phyloP scores from a whole-genome alignment of 768 basidiomycete species.

The Mycena maculata region DNA sequence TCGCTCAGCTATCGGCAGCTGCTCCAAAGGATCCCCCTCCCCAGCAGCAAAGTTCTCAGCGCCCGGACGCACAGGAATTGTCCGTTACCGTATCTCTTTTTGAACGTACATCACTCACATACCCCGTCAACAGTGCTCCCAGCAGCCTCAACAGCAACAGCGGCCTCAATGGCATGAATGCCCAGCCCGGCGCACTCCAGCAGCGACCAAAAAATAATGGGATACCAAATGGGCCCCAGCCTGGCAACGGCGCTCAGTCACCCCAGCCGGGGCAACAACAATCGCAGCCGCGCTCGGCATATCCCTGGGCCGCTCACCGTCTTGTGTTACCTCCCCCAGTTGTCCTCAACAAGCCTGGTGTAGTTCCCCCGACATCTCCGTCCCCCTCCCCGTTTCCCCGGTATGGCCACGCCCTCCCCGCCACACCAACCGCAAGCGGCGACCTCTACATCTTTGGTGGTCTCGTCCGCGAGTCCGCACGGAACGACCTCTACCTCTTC shows the following conservation, averaged over 20 bases:
- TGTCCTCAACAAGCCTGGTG: slow-evolving; percentile 70
- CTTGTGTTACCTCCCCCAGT: slow-evolving; percentile 77
- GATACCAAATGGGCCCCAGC: slow-evolving; percentile 5
- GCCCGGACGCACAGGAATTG: slow-evolving; percentile 37
- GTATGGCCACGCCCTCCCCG: slow-evolving; percentile 93
- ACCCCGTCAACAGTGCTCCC: slow-evolving; percentile 33
- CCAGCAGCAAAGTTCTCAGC: slow-evolving; percentile 43
- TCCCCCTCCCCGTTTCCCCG: slow-evolving; percentile 95
- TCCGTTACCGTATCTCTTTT: slow-evolving; percentile 36
- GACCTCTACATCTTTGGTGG: slow-evolving; percentile 98
- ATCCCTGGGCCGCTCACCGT: slow-evolving; percentile 86
- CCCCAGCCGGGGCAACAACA: slow-evolving; percentile 35
- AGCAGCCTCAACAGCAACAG: slow-evolving; percentile 38
- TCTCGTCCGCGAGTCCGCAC: slow-evolving; percentile 88
- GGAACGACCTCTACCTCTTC: slow-evolving; percentile 95
- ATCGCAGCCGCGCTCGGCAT: slow-evolving; percentile 67
- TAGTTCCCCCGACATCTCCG: slow-evolving; percentile 70
- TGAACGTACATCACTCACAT: slow-evolving; percentile 7
- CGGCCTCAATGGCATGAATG: slow-evolving; percentile 33
- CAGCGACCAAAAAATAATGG: slow-evolving; percentile 27
- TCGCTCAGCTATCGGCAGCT: slow-evolving; percentile 64
- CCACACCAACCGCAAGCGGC: slow-evolving; percentile 79
- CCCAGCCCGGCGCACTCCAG: slow-evolving; percentile 11
- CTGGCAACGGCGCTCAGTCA: slow-evolving; percentile 17
- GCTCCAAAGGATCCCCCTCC: slow-evolving; percentile 34